These are phyloP conservation scores for Chalciporus piperatus DNA, from an alignment of 768 basidiomycete species.

Conservation along the genomic window DNA sequence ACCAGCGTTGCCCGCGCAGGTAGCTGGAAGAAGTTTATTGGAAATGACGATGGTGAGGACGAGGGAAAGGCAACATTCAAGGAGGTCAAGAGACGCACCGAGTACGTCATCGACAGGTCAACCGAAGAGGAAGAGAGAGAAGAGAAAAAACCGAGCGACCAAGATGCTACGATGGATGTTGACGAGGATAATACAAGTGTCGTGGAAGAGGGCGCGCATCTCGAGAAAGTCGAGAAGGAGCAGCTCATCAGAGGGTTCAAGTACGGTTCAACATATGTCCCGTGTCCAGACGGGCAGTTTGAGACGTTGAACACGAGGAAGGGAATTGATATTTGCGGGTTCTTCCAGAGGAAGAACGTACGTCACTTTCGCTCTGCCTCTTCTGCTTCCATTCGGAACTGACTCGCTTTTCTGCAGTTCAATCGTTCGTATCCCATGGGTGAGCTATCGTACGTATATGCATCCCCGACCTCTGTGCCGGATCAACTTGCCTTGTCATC, in stretches of 20 bases:
- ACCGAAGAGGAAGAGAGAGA: constrained; percentile 33
- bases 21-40: constrained; percentile 62
- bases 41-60: constrained; percentile 25
- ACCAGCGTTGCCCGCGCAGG: constrained; percentile 69
- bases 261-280: constrained; percentile 87
- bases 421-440: constrained; percentile 80
- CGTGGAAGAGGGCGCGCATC: constrained; percentile 34
- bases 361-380: constrained; percentile 10
- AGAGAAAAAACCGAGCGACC: constrained; percentile 18
- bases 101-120: constrained; percentile 56
- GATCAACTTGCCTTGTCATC: constrained; percentile 87
- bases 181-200: constrained; percentile 35
- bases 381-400: neutral
- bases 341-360: constrained; percentile 71
- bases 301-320: constrained; percentile 67
- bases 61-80: constrained; percentile 36
- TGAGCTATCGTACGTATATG: constrained; percentile 86
- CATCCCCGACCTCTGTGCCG: constrained; percentile 57
- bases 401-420: constrained; percentile 47
- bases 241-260: constrained; percentile 80
- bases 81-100: constrained; percentile 43
- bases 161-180: constrained; percentile 18
- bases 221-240: constrained; percentile 70
- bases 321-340: constrained; percentile 87
- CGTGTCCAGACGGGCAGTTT: constrained; percentile 84